phyloP scores from a whole-genome alignment of 768 basidiomycete genomes.

The Lepiota brunneoincarnata region DNA sequence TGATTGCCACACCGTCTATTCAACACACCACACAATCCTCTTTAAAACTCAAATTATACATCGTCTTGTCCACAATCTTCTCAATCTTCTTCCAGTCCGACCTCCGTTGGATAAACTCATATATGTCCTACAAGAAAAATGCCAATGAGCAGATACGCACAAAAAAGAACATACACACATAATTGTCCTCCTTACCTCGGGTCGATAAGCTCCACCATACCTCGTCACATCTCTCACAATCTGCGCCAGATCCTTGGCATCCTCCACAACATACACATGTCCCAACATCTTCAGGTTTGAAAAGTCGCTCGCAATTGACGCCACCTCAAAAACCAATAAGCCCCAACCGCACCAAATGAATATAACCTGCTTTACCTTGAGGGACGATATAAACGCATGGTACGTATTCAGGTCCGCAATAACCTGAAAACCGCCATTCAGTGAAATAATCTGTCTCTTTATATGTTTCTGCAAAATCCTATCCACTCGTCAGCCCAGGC shows the following conservation, averaged over 20 bases:
- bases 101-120: conserved; percentile 92
- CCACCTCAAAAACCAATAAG: conserved; percentile 41
- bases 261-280: conserved; percentile 93
- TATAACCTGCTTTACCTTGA: conserved; percentile 65
- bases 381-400: conserved; percentile 80
- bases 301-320: conserved; percentile 84
- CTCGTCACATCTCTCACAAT: conserved; percentile 94
- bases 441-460: conserved; percentile 95
- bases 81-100: conserved; percentile 99
- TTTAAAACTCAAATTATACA: conserved; percentile 91
- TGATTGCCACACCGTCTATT: too few relatives aligned
- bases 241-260: conserved; percentile 94
- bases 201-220: conserved; percentile 92
- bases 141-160: background rate
- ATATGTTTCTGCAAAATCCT: conserved; percentile 96
- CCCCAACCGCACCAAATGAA: background rate
- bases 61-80: conserved; percentile 91
- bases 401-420: conserved; percentile 97
- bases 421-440: conserved; percentile 91
- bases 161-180: background rate
- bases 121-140: conserved; percentile 65
- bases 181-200: conserved; percentile 71
- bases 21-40: conserved; percentile 76
- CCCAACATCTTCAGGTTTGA: conserved; percentile 96
- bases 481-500: background rate